Evolutionary conservation across 2,329 filamentous ascomycete genomes (phyloP).

Genomic region (Ophiostoma ips): DNA sequence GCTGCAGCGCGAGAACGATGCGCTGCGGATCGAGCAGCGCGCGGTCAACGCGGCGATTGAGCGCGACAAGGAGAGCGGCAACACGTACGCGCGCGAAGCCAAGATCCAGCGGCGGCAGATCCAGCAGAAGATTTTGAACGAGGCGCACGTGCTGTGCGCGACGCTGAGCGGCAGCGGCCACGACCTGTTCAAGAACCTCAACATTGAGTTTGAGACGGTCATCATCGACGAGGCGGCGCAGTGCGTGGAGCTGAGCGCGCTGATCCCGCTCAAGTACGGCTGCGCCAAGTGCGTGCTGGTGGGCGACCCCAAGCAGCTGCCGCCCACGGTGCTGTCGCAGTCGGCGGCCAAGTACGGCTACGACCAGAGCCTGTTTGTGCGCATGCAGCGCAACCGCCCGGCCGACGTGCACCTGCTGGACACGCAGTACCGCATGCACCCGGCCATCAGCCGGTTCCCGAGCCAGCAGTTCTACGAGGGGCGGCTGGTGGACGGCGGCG

Average conservation of each 20-base stretch:
- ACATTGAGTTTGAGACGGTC: constrained; percentile 95
- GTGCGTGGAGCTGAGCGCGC: constrained; percentile 89
- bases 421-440: constrained; percentile 98
- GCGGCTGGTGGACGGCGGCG: constrained; percentile 66
- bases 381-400: constrained; percentile 90
- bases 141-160: constrained; percentile 84
- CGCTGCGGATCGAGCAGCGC: constrained; percentile 49
- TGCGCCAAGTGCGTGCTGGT: constrained; percentile 95
- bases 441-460: constrained; percentile 84
- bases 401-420: constrained; percentile 87
- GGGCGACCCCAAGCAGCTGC: constrained; percentile 92
- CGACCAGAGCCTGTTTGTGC: constrained; percentile 94
- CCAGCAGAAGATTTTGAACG: constrained; percentile 82
- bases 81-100: constrained; percentile 65
- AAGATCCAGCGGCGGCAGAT: constrained; percentile 73
- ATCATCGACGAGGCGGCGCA: constrained; percentile 97
- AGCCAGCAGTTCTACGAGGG: constrained; percentile 88
- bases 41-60: constrained; percentile 82
- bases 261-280: constrained; percentile 95
- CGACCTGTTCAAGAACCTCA: constrained; percentile 89
- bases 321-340: constrained; percentile 88
- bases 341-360: constrained; percentile 87
- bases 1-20: constrained; percentile 64
- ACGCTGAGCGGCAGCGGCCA: constrained; percentile 93
- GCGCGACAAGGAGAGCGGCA: constrained; percentile 71